phyloP scores from a whole-genome alignment of 768 basidiomycete species.

The Leccinum boreale region DNA sequence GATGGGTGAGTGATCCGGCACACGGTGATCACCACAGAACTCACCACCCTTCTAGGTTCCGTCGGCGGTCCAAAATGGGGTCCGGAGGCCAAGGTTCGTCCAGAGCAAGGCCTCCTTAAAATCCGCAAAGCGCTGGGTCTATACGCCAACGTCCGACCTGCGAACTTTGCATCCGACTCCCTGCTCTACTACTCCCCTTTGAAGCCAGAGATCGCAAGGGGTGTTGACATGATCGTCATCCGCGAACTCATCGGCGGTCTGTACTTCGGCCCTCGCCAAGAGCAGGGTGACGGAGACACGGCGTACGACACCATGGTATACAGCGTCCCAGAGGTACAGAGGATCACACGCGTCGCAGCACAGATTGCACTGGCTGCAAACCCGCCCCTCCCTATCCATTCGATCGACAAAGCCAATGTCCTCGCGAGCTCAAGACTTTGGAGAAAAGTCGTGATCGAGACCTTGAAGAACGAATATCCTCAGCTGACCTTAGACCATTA shows the following conservation, averaged over 20 bases:
- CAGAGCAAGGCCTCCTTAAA: constrained; percentile 84
- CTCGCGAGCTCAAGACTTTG: constrained; percentile 92
- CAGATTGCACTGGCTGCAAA: constrained; percentile 80
- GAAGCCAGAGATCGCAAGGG: constrained; percentile 75
- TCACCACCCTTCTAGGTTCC: constrained; percentile 57
- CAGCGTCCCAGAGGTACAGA: constrained; percentile 84
- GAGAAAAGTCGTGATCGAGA: constrained; percentile 89
- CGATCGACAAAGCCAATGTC: constrained; percentile 98
- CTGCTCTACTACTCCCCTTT: constrained; percentile 87
- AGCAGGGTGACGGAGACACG: constrained; percentile 66
- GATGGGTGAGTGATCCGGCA: constrained; percentile 63
- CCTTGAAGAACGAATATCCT: constrained; percentile 81
- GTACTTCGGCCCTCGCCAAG: constrained; percentile 93
- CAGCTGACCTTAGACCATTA: constrained; percentile 85
- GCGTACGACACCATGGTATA: constrained; percentile 96
- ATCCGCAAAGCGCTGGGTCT: constrained; percentile 92
- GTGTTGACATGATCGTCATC: constrained; percentile 89
- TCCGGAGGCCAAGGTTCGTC: constrained; percentile 80
- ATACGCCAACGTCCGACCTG: constrained; percentile 97
- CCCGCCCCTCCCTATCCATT: constrained; percentile 87
- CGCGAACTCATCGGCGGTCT: constrained; percentile 95
- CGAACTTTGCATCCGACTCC: constrained; percentile 90
- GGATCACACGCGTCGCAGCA: constrained; percentile 94
- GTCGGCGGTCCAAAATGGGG: constrained; percentile 99
- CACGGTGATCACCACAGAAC: background rate